Conservation (phyloP, 2,329 filamentous ascomycete species). For the Ustulina deusta region DNA sequence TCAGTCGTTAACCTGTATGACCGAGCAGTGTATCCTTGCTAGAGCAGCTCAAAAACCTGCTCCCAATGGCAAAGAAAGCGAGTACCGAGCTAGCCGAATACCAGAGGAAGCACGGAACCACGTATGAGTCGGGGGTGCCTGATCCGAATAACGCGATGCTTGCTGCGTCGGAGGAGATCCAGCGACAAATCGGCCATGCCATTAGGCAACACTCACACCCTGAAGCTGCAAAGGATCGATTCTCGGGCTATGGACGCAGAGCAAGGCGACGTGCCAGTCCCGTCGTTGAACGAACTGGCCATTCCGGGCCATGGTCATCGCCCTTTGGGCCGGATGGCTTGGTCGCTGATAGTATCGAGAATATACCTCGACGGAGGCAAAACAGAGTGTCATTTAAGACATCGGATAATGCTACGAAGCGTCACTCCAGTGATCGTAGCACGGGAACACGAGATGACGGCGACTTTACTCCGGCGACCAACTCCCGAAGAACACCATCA, state of each 20-base stretch:
- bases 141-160: slow-evolving; percentile 17
- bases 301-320: background rate
- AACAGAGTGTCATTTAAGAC: slow-evolving; percentile 9
- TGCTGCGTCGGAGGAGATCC: slow-evolving; percentile 18
- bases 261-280: slow-evolving; percentile 2
- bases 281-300: background rate
- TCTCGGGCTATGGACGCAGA: background rate
- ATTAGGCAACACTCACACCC: background rate
- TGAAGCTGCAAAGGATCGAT: background rate
- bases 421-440: background rate
- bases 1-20: slow-evolving; percentile 15
- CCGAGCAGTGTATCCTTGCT: slow-evolving; percentile 3
- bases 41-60: slow-evolving; percentile 28
- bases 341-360: background rate
- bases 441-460: background rate
- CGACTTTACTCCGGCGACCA: background rate
- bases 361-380: slow-evolving; percentile 6
- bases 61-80: slow-evolving; percentile 10
- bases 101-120: slow-evolving; percentile 11
- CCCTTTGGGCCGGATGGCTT: slow-evolving; percentile 3
- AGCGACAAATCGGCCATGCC: slow-evolving; percentile 2
- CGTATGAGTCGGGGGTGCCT: slow-evolving; percentile 4
- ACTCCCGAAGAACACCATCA: background rate
- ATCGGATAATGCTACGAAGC: background rate
- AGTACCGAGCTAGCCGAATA: slow-evolving; percentile 15